These are phyloP conservation scores for Byssochlamys sp. DNA, from an alignment of 2,329 filamentous ascomycete species.

Conservation along the genomic window DNA sequence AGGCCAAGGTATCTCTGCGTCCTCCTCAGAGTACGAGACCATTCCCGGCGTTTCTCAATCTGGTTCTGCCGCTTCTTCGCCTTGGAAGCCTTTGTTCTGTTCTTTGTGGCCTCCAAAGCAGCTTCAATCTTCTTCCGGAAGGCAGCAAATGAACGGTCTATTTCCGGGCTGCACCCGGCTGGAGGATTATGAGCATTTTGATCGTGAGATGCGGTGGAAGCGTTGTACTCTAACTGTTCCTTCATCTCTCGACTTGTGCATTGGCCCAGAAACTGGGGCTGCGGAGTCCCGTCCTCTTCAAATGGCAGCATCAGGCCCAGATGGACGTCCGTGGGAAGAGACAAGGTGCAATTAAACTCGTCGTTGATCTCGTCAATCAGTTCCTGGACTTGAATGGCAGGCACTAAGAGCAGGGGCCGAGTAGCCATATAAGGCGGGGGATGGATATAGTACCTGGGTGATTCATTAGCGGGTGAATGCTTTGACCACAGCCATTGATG, in stretches of 20 bases:
- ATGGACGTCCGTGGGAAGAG: conserved; percentile 47
- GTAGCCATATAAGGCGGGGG: conserved; percentile 38
- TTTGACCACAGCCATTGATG: background rate
- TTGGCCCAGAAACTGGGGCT: conserved; percentile 59
- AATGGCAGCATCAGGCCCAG: conserved; percentile 56
- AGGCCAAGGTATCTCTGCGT: conserved; percentile 64
- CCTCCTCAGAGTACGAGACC: conserved; percentile 51
- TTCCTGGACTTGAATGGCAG: conserved; percentile 53
- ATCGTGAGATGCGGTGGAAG: conserved; percentile 19
- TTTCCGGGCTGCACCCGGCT: conserved; percentile 14
- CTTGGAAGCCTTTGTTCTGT: conserved; percentile 39
- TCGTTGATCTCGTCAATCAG: conserved; percentile 58
- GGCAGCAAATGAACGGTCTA: conserved; percentile 26
- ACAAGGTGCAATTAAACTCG: conserved; percentile 41
- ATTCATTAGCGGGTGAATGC: conserved; percentile 6
- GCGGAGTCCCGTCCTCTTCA: conserved; percentile 48
- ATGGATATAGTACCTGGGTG: conserved; percentile 56
- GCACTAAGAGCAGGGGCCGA: conserved; percentile 57
- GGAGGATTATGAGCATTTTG: conserved; percentile 11
- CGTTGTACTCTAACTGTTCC: conserved; percentile 22
- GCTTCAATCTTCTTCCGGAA: conserved; percentile 50
- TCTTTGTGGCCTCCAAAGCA: conserved; percentile 42
- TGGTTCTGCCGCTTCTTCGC: conserved; percentile 44
- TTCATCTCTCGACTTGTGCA: conserved; percentile 40
- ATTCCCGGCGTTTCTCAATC: conserved; percentile 42